phyloP scores from a whole-genome alignment of 1,139 yeast genomes.

The Chernovozyma aurita region DNA sequence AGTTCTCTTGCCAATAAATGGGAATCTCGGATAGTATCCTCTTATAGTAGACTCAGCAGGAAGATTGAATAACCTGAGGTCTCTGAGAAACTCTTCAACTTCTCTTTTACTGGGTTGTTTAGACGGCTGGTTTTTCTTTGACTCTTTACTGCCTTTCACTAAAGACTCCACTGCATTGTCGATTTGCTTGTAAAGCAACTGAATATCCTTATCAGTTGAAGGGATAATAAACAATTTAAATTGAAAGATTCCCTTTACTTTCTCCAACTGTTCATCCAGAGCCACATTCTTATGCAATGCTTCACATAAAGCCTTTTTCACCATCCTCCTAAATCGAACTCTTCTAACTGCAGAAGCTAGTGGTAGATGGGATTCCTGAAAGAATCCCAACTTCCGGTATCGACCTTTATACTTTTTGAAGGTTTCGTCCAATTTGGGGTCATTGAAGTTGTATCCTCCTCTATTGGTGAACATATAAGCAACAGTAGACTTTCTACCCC shows the following conservation, averaged over 20 bases:
- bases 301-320: slow-evolving; percentile 21
- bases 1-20: slow-evolving; percentile 14
- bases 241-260: slow-evolving; percentile 40
- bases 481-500: slow-evolving; percentile 34
- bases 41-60: slow-evolving; percentile 57
- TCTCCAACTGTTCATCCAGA: slow-evolving; percentile 10
- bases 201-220: slow-evolving; percentile 21
- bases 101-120: background rate
- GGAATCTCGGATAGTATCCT: slow-evolving; percentile 33
- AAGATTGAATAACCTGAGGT: slow-evolving; percentile 28
- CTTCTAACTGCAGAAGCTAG: slow-evolving; percentile 33
- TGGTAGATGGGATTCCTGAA: slow-evolving; percentile 25
- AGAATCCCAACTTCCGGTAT: slow-evolving; percentile 19
- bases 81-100: slow-evolving; percentile 17
- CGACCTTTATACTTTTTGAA: slow-evolving; percentile 26
- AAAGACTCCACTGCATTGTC: slow-evolving; percentile 24
- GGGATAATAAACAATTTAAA: slow-evolving; percentile 38
- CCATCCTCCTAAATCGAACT: slow-evolving; percentile 21
- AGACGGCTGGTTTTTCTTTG: slow-evolving; percentile 14
- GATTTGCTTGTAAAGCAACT: slow-evolving; percentile 25
- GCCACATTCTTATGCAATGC: slow-evolving; percentile 15
- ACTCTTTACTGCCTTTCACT: slow-evolving; percentile 12
- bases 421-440: slow-evolving; percentile 17
- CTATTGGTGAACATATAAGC: slow-evolving; percentile 33
- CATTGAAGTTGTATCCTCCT: slow-evolving; percentile 27